Conservation (phyloP, 164 flowering plant genomes). For the Sextonia rubra region DNA sequence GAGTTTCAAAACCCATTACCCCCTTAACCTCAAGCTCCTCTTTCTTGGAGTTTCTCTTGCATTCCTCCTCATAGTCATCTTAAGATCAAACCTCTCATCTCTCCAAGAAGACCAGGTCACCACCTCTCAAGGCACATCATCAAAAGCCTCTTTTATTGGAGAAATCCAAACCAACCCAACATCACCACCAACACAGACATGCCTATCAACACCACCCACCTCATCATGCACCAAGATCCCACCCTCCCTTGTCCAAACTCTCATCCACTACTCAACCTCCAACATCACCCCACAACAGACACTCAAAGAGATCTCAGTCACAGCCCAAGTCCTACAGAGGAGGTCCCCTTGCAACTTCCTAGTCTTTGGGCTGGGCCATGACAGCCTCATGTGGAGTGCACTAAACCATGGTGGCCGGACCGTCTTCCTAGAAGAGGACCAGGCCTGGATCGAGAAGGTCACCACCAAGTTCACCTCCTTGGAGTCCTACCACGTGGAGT, state of each 20-base stretch:
- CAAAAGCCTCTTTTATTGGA: constrained; percentile 7
- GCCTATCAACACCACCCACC: constrained; percentile 3
- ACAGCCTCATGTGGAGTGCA: constrained; percentile 78
- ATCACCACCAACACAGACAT: constrained; percentile 15
- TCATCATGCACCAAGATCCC: constrained; percentile 54
- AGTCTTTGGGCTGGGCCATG: constrained; percentile 87
- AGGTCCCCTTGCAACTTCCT: constrained; percentile 91
- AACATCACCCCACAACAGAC: constrained; percentile 75
- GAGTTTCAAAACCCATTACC: constrained; percentile 42
- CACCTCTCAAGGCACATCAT: not conserved
- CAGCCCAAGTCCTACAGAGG: constrained; percentile 35
- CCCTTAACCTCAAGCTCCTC: constrained; percentile 36
- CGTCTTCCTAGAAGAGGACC: constrained; percentile 77
- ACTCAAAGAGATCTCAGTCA: constrained; percentile 49
- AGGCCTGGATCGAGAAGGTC: constrained; percentile 63
- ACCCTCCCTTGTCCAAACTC: constrained; percentile 35
- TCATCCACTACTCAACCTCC: constrained; percentile 64
- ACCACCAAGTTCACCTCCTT: constrained; percentile 42
- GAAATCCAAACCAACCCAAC: not conserved
- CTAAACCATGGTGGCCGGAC: constrained; percentile 81
- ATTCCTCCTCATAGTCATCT: constrained; percentile 36
- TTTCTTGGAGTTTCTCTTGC: constrained; percentile 34
- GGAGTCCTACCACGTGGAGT: constrained; percentile 61
- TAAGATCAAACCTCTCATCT: constrained; percentile 40
- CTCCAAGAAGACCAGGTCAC: constrained; percentile 23